Evolutionary conservation across 2,329 filamentous ascomycete species (phyloP), one percentile per base, ranked within the genome.

Genomic region (Beauveria asiatica): DNA sequence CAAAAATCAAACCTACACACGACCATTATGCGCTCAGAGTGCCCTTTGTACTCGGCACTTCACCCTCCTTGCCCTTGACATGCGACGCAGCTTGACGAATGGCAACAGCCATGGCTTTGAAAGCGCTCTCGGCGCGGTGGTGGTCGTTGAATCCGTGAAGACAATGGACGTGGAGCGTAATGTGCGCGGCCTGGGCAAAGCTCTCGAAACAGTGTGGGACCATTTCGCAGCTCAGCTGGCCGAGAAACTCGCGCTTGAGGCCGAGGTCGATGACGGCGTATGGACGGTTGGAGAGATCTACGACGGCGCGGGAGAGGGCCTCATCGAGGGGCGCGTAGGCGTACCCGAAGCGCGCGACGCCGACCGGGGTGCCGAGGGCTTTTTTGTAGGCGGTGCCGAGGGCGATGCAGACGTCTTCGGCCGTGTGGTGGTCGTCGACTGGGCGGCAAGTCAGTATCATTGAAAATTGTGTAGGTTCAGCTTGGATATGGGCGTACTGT

Each of bases 401-500:
- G 16, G 93, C 91, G 65, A 99, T 88, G 76, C 90, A 97, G 62
- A 90, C 88, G 73, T 99, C 94, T 80, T 99, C 94, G 64, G 92
- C 89, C 9, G 93, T 97, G 83, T 99, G 94, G 78, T 99, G 94
- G 81, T 97, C 94, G 77, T 99, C 94, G 73, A 99, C 92, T 93
- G 27, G 17, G 8, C 17, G 13, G 10, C 17, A 23, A 7, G 49
- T 51, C 11, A 51, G 49, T 37, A 51, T 42, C 16, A 2, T 42
- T 44, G 5, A 13, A 6, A 7, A 10, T 3, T 10, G 16, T 33
- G 9, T 5, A 13, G 19, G n/a, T 9, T 39, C 7, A n/a, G 21
- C 19, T 44, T 52, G 37, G 45, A 81, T 7, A 30, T 54, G 39
- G 48, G 81, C 85, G 65, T 76, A 93, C 90, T 96, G 79, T 96